Evolutionary conservation across 768 basidiomycete genomes (phyloP), one percentile per base, ranked within the genome.

Genomic region (Collybiopsis confluens): DNA sequence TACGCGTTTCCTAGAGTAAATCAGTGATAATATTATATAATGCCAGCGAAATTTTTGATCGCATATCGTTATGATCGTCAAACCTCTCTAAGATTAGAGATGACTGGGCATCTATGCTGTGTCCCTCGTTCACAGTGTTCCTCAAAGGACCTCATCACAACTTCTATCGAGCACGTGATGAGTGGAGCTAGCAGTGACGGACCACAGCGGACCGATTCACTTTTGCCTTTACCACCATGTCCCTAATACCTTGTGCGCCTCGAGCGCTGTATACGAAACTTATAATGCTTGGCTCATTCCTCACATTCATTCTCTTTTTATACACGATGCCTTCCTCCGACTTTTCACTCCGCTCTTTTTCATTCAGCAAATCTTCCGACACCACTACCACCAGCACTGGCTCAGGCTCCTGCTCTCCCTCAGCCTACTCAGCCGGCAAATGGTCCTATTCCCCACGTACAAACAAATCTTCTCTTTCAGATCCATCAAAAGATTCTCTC

Each of bases 361-460:
- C 44, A 10, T 45, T 45, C 44, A 21, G 44, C 44, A n/a, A n/a
- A n/a, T n/a, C n/a, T n/a, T n/a, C n/a, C n/a, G n/a, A 24, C 13
- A 24, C 7, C 18, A 13, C 3, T 3, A 28, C 9, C 26, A 16
- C 11, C 26, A n/a, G n/a, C 26, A 5, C 30, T 35, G 11, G 4
- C 30, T 33, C 30, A 13, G 13, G 13, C 5, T 6, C 30, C 15
- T 56, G 55, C 30, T 41, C 55, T 13, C 50, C 55, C 2, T 37
- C 18, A 2, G 55, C 50, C 7, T 56, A 45, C 24, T 24, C 26
- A 2, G n/a, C 41, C 7, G 55, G 55, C 0, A 36, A 33, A 38
- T 56, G 55, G 55, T 1, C 3, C 15, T 56, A 46, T n/a, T 20
- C 21, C 9, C 51, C 56, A 2, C 15, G 38, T 2, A 52, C 56